Conservation (phyloP, 495 filamentous ascomycete species). For the Venustampulla echinocandica region DNA sequence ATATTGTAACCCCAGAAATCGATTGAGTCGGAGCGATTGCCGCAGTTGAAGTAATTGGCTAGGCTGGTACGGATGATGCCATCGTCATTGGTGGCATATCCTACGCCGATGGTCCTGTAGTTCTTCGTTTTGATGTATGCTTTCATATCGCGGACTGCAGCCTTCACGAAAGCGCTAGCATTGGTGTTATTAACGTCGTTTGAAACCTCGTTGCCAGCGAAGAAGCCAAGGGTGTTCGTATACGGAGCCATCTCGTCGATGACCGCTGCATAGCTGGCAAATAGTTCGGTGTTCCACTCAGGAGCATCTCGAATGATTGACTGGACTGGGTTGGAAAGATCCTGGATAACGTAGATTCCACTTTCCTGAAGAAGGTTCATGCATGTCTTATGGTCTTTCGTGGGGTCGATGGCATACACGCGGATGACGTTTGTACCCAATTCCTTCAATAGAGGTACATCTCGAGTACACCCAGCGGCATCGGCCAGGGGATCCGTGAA, state of each 20-base stretch:
- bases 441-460: slow-evolving; percentile 69
- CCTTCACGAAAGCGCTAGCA: slow-evolving; percentile 90
- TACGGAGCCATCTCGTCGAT: slow-evolving; percentile 73
- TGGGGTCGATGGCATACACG: slow-evolving; percentile 84
- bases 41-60: slow-evolving; percentile 91
- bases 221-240: slow-evolving; percentile 88
- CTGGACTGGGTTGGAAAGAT: slow-evolving; percentile 66
- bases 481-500: slow-evolving; percentile 67
- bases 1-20: slow-evolving; percentile 99
- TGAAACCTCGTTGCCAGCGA: slow-evolving; percentile 93
- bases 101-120: slow-evolving; percentile 77
- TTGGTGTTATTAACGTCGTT: slow-evolving; percentile 74
- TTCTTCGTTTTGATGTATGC: slow-evolving; percentile 72
- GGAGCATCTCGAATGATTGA: slow-evolving; percentile 82
- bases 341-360: slow-evolving; percentile 90
- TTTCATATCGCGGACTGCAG: slow-evolving; percentile 91
- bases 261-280: slow-evolving; percentile 70
- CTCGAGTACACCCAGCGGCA: slow-evolving; percentile 58
- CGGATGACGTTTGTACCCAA: slow-evolving; percentile 85
- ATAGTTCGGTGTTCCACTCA: slow-evolving; percentile 66
- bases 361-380: slow-evolving; percentile 76
- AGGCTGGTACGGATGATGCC: slow-evolving; percentile 65
- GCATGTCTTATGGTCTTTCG: slow-evolving; percentile 66
- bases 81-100: slow-evolving; percentile 93
- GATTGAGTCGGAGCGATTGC: slow-evolving; percentile 51